These are phyloP conservation scores for Botryotinia globosa DNA, from an alignment of 2,329 filamentous ascomycete genomes.

Conservation along the genomic window DNA sequence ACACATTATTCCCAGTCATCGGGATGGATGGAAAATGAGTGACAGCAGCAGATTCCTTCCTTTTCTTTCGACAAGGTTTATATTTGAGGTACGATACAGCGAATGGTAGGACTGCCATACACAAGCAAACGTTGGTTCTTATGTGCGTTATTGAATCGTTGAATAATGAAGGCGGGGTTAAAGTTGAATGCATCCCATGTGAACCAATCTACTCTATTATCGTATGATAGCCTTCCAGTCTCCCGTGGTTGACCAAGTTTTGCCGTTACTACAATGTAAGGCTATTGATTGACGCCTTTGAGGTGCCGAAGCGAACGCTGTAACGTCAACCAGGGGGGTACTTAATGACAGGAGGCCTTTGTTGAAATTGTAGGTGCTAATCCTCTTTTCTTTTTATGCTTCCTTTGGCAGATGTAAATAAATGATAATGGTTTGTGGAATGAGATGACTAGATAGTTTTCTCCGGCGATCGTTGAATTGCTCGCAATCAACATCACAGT, in stretches of 20 bases:
- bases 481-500: background rate
- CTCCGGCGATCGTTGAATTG: background rate
- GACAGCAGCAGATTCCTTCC: background rate
- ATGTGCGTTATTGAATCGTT: background rate
- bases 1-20: background rate
- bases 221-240: background rate
- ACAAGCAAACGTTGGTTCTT: background rate
- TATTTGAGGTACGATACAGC: background rate
- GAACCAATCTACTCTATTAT: background rate
- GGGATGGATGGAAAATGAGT: background rate
- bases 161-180: background rate
- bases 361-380: background rate
- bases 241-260: background rate
- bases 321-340: background rate
- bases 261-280: background rate
- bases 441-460: background rate
- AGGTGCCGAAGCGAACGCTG: constrained; percentile 10
- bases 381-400: background rate
- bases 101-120: background rate
- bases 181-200: background rate
- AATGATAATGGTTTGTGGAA: background rate
- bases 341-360: background rate
- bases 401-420: background rate
- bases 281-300: constrained; percentile 3
- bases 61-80: background rate